Conservation (phyloP, 495 filamentous ascomycete species). For the Xylaria nigripes region DNA sequence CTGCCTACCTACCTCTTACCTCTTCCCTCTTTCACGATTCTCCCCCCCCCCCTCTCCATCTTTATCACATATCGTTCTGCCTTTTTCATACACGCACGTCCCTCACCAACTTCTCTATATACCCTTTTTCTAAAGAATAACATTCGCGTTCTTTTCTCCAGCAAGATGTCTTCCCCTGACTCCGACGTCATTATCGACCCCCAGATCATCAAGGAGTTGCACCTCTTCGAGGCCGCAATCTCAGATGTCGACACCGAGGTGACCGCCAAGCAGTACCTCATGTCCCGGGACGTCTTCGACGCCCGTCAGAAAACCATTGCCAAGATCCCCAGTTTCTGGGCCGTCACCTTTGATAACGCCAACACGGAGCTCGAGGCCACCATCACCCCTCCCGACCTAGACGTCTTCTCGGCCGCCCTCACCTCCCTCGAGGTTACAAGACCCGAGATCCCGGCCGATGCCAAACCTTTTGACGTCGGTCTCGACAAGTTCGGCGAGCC, state of each 20-base stretch:
- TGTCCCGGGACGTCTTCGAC: conserved; percentile 38
- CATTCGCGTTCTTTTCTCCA: background rate
- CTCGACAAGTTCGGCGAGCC: conserved; percentile 34
- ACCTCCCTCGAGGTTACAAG: conserved; percentile 49
- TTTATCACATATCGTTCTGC: background rate
- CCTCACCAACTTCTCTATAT: too few relatives aligned
- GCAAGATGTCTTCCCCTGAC: conserved; percentile 9
- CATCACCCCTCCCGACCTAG: conserved; percentile 57
- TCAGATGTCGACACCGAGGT: conserved; percentile 14
- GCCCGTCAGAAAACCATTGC: conserved; percentile 51
- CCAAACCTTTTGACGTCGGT: conserved; percentile 10
- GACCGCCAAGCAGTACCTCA: conserved; percentile 14
- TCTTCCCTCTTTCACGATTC: too few relatives aligned
- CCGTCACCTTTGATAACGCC: conserved; percentile 60
- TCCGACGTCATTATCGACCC: conserved; percentile 10
- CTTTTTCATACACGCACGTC: background rate
- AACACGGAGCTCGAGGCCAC: conserved; percentile 60
- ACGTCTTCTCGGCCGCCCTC: conserved; percentile 47
- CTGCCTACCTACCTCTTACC: too few relatives aligned
- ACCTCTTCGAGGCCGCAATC: conserved; percentile 13
- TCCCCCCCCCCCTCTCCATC: background rate
- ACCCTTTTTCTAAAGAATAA: background rate
- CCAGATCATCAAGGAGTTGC: conserved; percentile 14
- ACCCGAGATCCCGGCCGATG: conserved; percentile 51
- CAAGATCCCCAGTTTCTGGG: conserved; percentile 65